Conservation (phyloP, 129 eudicot species). For the Flaveria bidentis region DNA sequence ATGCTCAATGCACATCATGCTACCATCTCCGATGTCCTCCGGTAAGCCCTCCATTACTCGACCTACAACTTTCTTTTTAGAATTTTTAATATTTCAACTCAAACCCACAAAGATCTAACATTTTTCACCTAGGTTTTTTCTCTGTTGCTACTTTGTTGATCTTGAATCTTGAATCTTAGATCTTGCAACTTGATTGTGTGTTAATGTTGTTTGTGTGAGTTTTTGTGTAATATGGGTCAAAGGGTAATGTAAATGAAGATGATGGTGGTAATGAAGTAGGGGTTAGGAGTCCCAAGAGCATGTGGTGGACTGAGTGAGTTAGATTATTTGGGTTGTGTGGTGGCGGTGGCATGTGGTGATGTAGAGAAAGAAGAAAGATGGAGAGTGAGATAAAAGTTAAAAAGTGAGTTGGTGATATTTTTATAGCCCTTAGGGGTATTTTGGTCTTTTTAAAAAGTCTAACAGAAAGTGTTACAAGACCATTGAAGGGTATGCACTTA, state of each 20-base stretch:
- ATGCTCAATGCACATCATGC: conserved; percentile 68
- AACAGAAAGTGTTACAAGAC: too few relatives aligned
- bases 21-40: conserved; percentile 65
- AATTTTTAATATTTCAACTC: neutral
- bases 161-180: neutral
- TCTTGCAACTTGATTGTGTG: neutral
- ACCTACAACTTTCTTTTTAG: neutral
- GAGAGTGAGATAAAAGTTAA: too few relatives aligned
- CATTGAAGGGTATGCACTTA: too few relatives aligned
- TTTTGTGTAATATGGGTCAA: conserved; percentile 21
- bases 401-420: too few relatives aligned
- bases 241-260: conserved; percentile 33
- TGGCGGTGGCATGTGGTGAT: too few relatives aligned
- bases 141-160: neutral
- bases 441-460: too few relatives aligned
- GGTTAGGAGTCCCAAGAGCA: conserved; percentile 63
- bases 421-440: too few relatives aligned
- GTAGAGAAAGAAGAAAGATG: too few relatives aligned
- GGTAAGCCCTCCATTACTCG: conserved; percentile 53
- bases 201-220: conserved; percentile 15
- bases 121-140: conserved; percentile 11
- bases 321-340: conserved; percentile 23
- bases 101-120: neutral
- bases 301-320: conserved; percentile 70
- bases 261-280: conserved; percentile 44